Evolutionary conservation across 345 rosid genomes (phyloP).

Genomic region (Turnera subulata): DNA sequence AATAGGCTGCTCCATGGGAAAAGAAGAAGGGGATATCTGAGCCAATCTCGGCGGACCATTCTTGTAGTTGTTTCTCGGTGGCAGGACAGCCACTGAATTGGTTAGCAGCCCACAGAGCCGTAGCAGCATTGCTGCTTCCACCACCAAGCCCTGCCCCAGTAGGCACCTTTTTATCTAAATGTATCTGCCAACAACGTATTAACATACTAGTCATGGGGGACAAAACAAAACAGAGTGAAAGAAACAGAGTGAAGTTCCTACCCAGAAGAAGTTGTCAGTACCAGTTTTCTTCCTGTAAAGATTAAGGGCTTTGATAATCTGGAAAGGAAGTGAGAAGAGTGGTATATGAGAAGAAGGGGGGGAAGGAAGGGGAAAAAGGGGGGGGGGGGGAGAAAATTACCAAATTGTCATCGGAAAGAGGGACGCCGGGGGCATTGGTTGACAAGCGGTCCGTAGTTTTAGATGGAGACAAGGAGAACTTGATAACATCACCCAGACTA

Average conservation of each 20-base stretch:
- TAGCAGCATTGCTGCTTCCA: constrained; percentile 98
- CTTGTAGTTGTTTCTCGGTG: constrained; percentile 84
- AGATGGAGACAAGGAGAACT: constrained; percentile 86
- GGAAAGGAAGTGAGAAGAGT: constrained; percentile 17
- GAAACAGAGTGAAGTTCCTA: constrained; percentile 20
- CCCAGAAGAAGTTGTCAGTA: constrained; percentile 76
- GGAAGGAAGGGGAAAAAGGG: background rate
- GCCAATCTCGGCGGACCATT: constrained; percentile 96
- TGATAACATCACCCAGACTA: constrained; percentile 80
- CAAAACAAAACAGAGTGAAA: background rate
- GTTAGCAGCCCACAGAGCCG: constrained; percentile 99
- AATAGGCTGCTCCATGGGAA: constrained; percentile 92
- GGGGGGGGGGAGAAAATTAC: constrained; percentile 17
- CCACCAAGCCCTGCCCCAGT: constrained; percentile 97
- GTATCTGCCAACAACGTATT: constrained; percentile 48
- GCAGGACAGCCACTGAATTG: constrained; percentile 70
- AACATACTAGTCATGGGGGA: background rate
- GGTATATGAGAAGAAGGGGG: background rate
- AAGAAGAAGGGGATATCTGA: constrained; percentile 97
- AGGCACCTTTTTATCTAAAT: constrained; percentile 85
- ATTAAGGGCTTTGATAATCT: constrained; percentile 92
- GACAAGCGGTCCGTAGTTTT: constrained; percentile 70
- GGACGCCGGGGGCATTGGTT: constrained; percentile 78
- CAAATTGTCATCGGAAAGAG: constrained; percentile 76
- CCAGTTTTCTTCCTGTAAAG: constrained; percentile 90